A percentile compares a stretch with the other conserved stretches of the same genome.
These are phyloP conservation scores for Xylaria grammica DNA, from an alignment of 495 filamentous ascomycete species.

Conservation along the genomic window DNA sequence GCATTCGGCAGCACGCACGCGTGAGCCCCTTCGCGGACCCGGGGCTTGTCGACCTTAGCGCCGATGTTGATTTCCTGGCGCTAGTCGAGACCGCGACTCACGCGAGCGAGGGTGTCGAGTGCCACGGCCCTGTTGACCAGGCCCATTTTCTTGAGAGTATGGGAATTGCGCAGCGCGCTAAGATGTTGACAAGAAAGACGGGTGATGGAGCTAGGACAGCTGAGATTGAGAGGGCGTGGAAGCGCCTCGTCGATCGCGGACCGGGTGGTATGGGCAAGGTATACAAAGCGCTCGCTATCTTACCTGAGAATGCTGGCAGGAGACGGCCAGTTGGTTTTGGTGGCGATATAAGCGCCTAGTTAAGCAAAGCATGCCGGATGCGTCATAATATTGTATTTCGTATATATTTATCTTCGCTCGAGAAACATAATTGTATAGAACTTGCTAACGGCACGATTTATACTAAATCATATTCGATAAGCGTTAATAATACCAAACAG, in stretches of 20 bases:
- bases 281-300: constrained; percentile 90
- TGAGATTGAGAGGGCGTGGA: constrained; percentile 75
- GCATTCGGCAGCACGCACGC: constrained; percentile 73
- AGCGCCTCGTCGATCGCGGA: constrained; percentile 76
- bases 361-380: not conserved
- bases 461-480: not conserved
- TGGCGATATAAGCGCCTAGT: constrained; percentile 60
- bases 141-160: constrained; percentile 75
- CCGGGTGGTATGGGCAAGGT: constrained; percentile 87
- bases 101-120: constrained; percentile 79
- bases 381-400: not conserved
- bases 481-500: not conserved
- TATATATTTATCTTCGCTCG: no score
- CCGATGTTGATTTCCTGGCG: constrained; percentile 88
- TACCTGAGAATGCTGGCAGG: constrained; percentile 77
- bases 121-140: constrained; percentile 92
- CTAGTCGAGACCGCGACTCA: constrained; percentile 79
- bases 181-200: constrained; percentile 62
- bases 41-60: constrained; percentile 82
- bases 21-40: constrained; percentile 79
- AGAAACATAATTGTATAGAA: no score
- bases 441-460: no score
- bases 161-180: constrained; percentile 80
- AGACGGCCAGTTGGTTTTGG: constrained; percentile 91
- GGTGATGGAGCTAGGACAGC: constrained; percentile 57